A percentile compares a stretch with the other conserved stretches of the same genome.
Evolutionary conservation across 108 stramenopile species (phyloP).

Genomic region (Fragilaria radians): DNA sequence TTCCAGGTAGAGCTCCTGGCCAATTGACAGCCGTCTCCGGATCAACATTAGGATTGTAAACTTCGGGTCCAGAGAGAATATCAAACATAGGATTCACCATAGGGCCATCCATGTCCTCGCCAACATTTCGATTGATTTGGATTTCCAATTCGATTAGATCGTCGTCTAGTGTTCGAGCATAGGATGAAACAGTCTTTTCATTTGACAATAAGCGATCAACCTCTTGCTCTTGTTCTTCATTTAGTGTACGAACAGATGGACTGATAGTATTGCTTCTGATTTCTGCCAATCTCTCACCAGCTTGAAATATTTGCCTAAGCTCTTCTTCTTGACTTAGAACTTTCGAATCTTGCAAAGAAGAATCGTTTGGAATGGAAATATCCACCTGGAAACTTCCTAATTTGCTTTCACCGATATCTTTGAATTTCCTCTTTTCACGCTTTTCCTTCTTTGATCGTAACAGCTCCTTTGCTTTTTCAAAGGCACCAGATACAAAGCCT

Average conservation of each 20-base stretch:
- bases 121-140: conserved; percentile 48
- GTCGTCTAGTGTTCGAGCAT: conserved; percentile 68
- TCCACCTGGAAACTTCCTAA: neutral
- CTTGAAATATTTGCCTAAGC: conserved; percentile 61
- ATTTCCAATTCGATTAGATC: conserved; percentile 75
- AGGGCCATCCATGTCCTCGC: conserved; percentile 52
- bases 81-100: conserved; percentile 60
- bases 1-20: conserved; percentile 71
- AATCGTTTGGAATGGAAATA: conserved; percentile 1
- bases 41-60: conserved; percentile 79
- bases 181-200: conserved; percentile 60
- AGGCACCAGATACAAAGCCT: conserved; percentile 79
- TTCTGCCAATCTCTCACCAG: conserved; percentile 58
- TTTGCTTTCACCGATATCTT: conserved; percentile 7
- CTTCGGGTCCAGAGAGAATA: conserved; percentile 77
- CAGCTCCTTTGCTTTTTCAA: conserved; percentile 72
- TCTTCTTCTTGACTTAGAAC: conserved; percentile 48
- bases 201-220: conserved; percentile 57
- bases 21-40: conserved; percentile 74
- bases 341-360: conserved; percentile 1
- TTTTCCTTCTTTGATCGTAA: conserved; percentile 30
- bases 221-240: conserved; percentile 31
- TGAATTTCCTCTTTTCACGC: conserved; percentile 8
- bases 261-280: conserved; percentile 25
- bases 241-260: conserved; percentile 1